A percentile compares a stretch with the other conserved stretches of the same genome.
Conservation (phyloP, 2,329 filamentous ascomycete genomes). For the Phialophora tarda region DNA sequence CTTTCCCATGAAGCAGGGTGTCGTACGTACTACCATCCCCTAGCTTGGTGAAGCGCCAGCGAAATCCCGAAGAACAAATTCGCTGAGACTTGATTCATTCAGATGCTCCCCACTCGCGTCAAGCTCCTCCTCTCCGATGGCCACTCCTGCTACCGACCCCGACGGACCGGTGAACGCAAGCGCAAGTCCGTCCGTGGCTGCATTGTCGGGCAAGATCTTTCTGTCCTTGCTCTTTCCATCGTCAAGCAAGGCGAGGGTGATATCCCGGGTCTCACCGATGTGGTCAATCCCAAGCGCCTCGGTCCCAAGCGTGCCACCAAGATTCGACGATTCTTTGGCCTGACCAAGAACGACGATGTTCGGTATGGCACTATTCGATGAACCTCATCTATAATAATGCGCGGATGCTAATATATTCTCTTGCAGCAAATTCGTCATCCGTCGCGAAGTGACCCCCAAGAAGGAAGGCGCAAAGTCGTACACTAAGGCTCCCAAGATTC, state of each 20-base stretch:
- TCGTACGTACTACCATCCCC: slow-evolving; percentile 55
- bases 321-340: slow-evolving; percentile 99
- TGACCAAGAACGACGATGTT: slow-evolving; percentile 99
- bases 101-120: slow-evolving; percentile 97
- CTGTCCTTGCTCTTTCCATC: slow-evolving; percentile 90
- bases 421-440: slow-evolving; percentile 99
- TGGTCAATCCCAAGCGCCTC: slow-evolving; percentile 98
- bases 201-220: slow-evolving; percentile 95
- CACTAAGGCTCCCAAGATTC: slow-evolving; percentile 99
- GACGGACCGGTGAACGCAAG: slow-evolving; percentile 98
- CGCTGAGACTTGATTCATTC: slow-evolving; percentile 41
- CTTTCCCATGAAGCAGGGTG: slow-evolving; percentile 99
- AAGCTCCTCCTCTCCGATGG: slow-evolving; percentile 92
- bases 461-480: slow-evolving; percentile 96
- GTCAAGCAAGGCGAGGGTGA: slow-evolving; percentile 98
- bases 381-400: not conserved
- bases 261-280: slow-evolving; percentile 95
- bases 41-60: slow-evolving; percentile 39
- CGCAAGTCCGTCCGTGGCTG: slow-evolving; percentile 98
- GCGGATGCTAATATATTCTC: slow-evolving; percentile 53
- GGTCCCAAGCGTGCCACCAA: slow-evolving; percentile 99
- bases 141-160: slow-evolving; percentile 99
- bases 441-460: slow-evolving; percentile 96
- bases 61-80: slow-evolving; percentile 27
- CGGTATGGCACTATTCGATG: slow-evolving; percentile 61